Base-by-base conservation (phyloP, 306 rosid species). In the Castanea crenata region DNA sequence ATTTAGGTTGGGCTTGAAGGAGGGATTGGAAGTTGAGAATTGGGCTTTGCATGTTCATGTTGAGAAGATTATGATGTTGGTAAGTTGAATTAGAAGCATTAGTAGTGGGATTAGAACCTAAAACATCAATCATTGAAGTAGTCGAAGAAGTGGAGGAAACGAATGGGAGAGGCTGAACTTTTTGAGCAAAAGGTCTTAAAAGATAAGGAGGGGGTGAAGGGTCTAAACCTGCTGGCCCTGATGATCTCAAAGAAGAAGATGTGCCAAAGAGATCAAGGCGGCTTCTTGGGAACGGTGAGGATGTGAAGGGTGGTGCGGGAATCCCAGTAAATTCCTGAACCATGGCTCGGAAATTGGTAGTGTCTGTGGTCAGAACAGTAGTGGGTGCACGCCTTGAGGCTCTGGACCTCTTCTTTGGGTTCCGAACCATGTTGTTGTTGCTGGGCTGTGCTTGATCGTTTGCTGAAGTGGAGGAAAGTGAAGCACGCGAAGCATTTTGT, bases 291-390 rank as follows among this genome's bases (percentile, higher is more conserved):
- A 92, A 91, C 46, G 89, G 73, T 2, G 97, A 90, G 3, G 92
- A 85, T 3, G 93, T 65, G 79, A 96, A 96, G 5, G 99, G 98
- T 0, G 91, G 98, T 6, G 97, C 94, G 6, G 99, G 99, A 38
- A 96, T 93, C 49, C 99, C 99, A 14, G 99, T 96, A 77, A 96
- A 96, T 84, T 96, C 98, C 72, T 96, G 99, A 77, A 96, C 99
- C 99, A 96, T 96, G 85, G 99, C 97, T 88, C 99, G 74, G 86
- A 96, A 96, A 86, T 96, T 96, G 0, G 94, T 76, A 20, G 99
- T 96, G 86, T 93, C 97, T 1, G 99, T 96, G 3, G 94, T 96
- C 4, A 96, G 79, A 3, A 96, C 97, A 0, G 99, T 96, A 5
- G 99, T 96, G 6, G 99, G 99, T 32, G 99, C 98, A 27, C 99